These are phyloP conservation scores for Leishmania arabica DNA, from an alignment of 208 protist species.

Conservation along the genomic window DNA sequence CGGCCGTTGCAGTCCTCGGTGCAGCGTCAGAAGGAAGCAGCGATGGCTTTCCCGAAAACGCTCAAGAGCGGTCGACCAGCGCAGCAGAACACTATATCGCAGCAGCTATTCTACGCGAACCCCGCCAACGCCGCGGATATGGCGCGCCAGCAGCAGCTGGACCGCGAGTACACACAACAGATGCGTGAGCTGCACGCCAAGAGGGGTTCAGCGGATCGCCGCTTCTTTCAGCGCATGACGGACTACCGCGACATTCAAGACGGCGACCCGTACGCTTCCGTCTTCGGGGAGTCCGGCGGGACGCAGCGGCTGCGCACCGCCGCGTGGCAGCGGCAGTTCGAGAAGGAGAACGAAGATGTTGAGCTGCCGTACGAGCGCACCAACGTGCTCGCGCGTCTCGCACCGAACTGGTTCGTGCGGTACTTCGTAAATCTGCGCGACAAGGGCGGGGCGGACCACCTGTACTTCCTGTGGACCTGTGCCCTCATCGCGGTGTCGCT, in stretches of 20 bases:
- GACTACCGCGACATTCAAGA: slow-evolving; percentile 86
- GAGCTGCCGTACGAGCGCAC: slow-evolving; percentile 87
- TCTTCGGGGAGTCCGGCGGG: slow-evolving; percentile 66
- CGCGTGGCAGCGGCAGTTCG: slow-evolving; percentile 89
- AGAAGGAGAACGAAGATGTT: slow-evolving; percentile 80
- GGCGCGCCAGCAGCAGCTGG: slow-evolving; percentile 40
- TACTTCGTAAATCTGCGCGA: slow-evolving; percentile 85
- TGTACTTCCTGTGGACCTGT: slow-evolving; percentile 41
- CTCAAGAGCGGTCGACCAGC: slow-evolving; percentile 77
- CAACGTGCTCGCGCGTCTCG: slow-evolving; percentile 62
- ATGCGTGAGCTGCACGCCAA: slow-evolving; percentile 43
- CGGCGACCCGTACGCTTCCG: slow-evolving; percentile 62
- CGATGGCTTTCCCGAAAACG: slow-evolving; percentile 69
- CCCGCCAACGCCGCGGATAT: slow-evolving; percentile 37
- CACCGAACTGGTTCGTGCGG: slow-evolving; percentile 87
- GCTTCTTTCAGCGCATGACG: slow-evolving; percentile 56
- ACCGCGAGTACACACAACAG: slow-evolving; percentile 49
- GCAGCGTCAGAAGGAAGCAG: slow-evolving; percentile 45
- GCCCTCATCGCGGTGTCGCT: slow-evolving; percentile 23
- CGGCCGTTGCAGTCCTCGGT: slow-evolving; percentile 57
- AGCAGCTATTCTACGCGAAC: slow-evolving; percentile 61
- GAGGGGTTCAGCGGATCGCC: slow-evolving; percentile 42
- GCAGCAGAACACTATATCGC: slow-evolving; percentile 61
- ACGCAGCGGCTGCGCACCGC: slow-evolving; percentile 65
- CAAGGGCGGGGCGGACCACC: slow-evolving; percentile 62